Evolutionary conservation across 2,329 filamentous ascomycete species (phyloP), one percentile per base, ranked within the genome.

Genomic region (Pseudocercospora fijiensis): DNA sequence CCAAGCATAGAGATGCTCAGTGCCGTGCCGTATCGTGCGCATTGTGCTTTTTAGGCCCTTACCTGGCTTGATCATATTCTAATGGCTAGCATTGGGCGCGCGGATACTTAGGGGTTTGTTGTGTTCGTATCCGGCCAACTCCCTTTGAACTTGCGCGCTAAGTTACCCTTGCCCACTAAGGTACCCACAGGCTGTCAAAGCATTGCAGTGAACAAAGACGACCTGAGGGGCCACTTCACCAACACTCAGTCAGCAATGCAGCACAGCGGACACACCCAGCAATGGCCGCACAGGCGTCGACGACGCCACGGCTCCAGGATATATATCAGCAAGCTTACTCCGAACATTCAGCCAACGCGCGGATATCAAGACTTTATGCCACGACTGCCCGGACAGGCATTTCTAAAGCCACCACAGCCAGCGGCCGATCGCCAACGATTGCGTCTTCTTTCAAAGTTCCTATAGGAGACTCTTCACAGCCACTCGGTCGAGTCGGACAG

Each of bases 311-410:
- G 27, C 26, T 55, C 9, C 51, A 55, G 26, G 51, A 55, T n/a
- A 9, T 20, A 18, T 55, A 55, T 30, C 51, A 55, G 26, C 51
- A 55, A 30, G 51, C 51, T n/a, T 55, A 55, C 51, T 27, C 51
- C 8, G 51, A 4, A n/a, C 26, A 55, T 26, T 27, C 30, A 18
- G 26, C 26, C 22, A 55, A 55, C 20, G 51, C 51, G 27, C 22
- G 51, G 51, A 18, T 55, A 18, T 22, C 51, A 55, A 55, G 26
- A 30, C 51, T 55, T 18, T 55, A 55, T 30, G 51, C 24, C 26
- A 55, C 51, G 51, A 30, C 22, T 8, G 4, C 26, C 16, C 7
- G 13, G 22, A n/a, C 26, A 10, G 26, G 8, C 26, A n/a, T 18
- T 4, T 9, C 26, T 16, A 18, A 30, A 26, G 51, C 26, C 5